phyloP scores from a whole-genome alignment of 2,329 filamentous ascomycete species.

The Bipolaris sorokiniana region DNA sequence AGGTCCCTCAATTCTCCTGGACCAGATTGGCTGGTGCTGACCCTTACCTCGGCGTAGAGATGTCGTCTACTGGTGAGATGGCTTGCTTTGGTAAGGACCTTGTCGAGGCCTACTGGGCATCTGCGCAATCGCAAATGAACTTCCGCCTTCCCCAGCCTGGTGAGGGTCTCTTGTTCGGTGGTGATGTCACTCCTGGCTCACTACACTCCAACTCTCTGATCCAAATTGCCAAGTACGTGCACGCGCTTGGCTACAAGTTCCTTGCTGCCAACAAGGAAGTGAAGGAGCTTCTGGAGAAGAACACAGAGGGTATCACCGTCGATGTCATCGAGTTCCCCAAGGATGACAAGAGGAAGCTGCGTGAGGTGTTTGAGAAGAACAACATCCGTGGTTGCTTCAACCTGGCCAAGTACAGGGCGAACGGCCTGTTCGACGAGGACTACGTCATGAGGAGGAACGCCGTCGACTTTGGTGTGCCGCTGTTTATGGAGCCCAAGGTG shows the following conservation, averaged over 20 bases:
- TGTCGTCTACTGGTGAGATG: slow-evolving; percentile 96
- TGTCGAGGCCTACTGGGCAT: slow-evolving; percentile 96
- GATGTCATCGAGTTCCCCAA: slow-evolving; percentile 97
- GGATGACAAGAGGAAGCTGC: slow-evolving; percentile 90
- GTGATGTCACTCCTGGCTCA: slow-evolving; percentile 65
- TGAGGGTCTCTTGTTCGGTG: slow-evolving; percentile 93
- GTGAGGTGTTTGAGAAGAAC: slow-evolving; percentile 96
- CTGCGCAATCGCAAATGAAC: slow-evolving; percentile 97
- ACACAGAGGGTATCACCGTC: slow-evolving; percentile 71
- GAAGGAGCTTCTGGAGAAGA: slow-evolving; percentile 80
- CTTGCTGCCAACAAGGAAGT: slow-evolving; percentile 82
- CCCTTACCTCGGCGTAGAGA: slow-evolving; percentile 97
- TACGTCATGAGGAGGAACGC: slow-evolving; percentile 99
- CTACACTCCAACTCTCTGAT: slow-evolving; percentile 68
- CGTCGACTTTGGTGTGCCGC: slow-evolving; percentile 94
- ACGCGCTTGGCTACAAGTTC: slow-evolving; percentile 92
- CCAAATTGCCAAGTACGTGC: slow-evolving; percentile 82
- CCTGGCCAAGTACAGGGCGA: slow-evolving; percentile 81
- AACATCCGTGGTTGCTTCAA: slow-evolving; percentile 97
- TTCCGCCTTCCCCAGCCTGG: slow-evolving; percentile 95
- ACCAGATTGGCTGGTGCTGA: slow-evolving; percentile 96
- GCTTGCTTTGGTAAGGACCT: slow-evolving; percentile 97
- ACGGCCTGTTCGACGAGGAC: slow-evolving; percentile 87
- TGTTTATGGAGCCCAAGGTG: slow-evolving; percentile 99
- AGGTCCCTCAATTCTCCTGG: slow-evolving; percentile 99